Evolutionary conservation across 2,329 filamentous ascomycete species (phyloP).

Genomic region (Grosmannia huntii): DNA sequence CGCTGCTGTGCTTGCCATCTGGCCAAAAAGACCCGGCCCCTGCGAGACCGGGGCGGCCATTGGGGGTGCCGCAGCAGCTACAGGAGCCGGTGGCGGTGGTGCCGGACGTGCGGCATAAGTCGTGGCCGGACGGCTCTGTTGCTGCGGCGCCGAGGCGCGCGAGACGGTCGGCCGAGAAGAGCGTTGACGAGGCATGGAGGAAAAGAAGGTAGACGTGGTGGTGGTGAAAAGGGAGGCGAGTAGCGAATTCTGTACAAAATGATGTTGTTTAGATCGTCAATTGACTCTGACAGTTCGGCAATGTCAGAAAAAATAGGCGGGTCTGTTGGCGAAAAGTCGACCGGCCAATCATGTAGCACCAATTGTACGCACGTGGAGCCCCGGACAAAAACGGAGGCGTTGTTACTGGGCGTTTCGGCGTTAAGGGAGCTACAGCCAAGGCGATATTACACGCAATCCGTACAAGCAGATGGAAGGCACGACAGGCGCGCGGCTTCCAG

Average conservation of each 20-base stretch:
- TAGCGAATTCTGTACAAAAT: too few relatives aligned
- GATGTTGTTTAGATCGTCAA: neutral
- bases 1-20: slow-evolving; percentile 95
- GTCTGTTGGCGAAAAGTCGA: too few relatives aligned
- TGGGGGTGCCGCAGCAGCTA: slow-evolving; percentile 32
- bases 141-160: slow-evolving; percentile 45
- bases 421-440: neutral
- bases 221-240: neutral
- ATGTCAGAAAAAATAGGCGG: neutral
- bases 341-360: slow-evolving; percentile 8
- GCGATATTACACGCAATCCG: neutral
- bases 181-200: slow-evolving; percentile 63
- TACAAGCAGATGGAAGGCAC: neutral
- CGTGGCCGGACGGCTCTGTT: slow-evolving; percentile 54
- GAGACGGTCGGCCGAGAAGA: slow-evolving; percentile 52
- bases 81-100: slow-evolving; percentile 24
- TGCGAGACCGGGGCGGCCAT: slow-evolving; percentile 33
- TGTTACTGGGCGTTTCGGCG: neutral
- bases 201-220: slow-evolving; percentile 2
- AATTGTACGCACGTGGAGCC: slow-evolving; percentile 11
- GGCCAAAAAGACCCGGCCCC: slow-evolving; percentile 78
- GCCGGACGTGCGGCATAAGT: slow-evolving; percentile 46
- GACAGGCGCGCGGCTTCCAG: neutral
- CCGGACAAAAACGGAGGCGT: neutral
- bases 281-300: neutral